phyloP scores from a whole-genome alignment of 331 rosid genomes.

The Dryas integrifolia region DNA sequence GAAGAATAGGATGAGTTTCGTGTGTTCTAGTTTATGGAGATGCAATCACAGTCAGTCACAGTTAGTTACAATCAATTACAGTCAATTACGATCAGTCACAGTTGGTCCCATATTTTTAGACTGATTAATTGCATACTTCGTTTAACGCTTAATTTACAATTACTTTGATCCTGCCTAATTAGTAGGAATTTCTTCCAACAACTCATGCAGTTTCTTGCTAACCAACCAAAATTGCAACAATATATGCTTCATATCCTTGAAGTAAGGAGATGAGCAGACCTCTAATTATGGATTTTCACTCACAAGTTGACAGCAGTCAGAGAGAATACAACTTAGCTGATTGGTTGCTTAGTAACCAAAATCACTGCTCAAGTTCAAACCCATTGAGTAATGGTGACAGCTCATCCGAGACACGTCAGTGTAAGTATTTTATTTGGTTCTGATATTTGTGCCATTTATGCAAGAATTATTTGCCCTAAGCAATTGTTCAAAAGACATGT shows the following conservation, averaged over 20 bases:
- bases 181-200: constrained; percentile 1
- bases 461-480: no score
- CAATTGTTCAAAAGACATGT: no score
- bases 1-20: no score
- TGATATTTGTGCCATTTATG: not conserved
- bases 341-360: constrained; percentile 36
- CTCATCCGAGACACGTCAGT: constrained; percentile 37
- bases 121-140: no score
- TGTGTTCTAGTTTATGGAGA: no score
- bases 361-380: constrained; percentile 39
- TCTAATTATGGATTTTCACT: constrained; percentile 27
- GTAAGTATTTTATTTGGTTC: constrained; percentile 39
- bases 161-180: no score
- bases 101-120: no score
- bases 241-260: constrained; percentile 21
- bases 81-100: no score
- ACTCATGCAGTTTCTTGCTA: constrained; percentile 15
- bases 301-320: constrained; percentile 31
- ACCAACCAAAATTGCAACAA: constrained; percentile 23
- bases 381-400: constrained; percentile 28
- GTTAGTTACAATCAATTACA: no score
- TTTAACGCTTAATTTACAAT: no score
- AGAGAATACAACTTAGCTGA: constrained; percentile 21
- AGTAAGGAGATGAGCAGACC: not conserved
- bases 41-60: no score